These are phyloP conservation scores for Paragyromitra xinjiangensis DNA, from an alignment of 495 filamentous ascomycete species.

Conservation along the genomic window DNA sequence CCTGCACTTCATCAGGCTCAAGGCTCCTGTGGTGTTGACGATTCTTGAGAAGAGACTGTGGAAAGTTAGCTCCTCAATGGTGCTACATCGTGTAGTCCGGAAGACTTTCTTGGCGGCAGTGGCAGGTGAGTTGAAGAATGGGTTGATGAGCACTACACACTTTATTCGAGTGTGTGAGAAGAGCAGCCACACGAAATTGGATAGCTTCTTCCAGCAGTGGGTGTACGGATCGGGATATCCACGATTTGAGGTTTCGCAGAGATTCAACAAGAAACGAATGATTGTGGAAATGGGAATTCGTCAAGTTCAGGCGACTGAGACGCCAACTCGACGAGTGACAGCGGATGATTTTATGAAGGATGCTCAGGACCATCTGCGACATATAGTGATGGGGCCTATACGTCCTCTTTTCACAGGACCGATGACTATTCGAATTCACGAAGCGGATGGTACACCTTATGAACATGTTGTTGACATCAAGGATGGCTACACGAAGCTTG, in stretches of 20 bases:
- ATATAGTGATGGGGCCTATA: conserved; percentile 73
- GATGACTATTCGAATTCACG: conserved; percentile 97
- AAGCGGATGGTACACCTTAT: conserved; percentile 97
- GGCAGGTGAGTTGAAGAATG: conserved; percentile 76
- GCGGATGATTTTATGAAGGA: conserved; percentile 78
- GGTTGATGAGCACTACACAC: conserved; percentile 73
- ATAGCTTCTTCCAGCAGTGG: conserved; percentile 93
- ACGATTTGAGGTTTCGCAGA: conserved; percentile 79
- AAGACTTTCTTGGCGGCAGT: conserved; percentile 82
- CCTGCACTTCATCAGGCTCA: conserved; percentile 87
- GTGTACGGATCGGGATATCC: conserved; percentile 87
- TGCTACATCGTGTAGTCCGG: conserved; percentile 83
- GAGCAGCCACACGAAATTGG: conserved; percentile 81
- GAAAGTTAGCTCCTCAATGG: conserved; percentile 83
- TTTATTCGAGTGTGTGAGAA: conserved; percentile 88
- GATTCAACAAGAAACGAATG: conserved; percentile 97
- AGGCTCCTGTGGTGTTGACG: conserved; percentile 89
- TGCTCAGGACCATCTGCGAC: conserved; percentile 76
- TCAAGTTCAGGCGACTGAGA: conserved; percentile 75
- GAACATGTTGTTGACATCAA: conserved; percentile 97
- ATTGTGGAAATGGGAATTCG: conserved; percentile 91
- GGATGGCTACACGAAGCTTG: conserved; percentile 79
- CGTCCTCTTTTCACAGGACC: conserved; percentile 89
- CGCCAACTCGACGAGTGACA: conserved; percentile 43
- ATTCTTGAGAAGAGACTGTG: conserved; percentile 89